Conservation (phyloP, 768 basidiomycete genomes). For the Boletus tomentosulus region DNA sequence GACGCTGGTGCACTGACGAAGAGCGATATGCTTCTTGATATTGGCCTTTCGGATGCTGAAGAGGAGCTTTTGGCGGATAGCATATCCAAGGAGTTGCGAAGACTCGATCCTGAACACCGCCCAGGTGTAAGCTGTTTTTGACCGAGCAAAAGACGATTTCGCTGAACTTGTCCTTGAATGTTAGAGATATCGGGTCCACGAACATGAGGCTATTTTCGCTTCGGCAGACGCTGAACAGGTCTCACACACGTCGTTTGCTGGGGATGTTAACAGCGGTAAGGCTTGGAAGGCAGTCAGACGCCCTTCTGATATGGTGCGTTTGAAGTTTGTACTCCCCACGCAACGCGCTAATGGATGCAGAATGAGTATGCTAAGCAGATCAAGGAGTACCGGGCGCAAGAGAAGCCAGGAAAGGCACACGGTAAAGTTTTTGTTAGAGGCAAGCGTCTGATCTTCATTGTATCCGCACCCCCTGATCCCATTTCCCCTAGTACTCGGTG, state of each 20-base stretch:
- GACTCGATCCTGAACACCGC: constrained; percentile 39
- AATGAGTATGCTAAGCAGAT: constrained; percentile 94
- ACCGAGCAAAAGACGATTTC: background rate
- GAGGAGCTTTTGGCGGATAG: constrained; percentile 61
- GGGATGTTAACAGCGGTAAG: constrained; percentile 74
- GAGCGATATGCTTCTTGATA: constrained; percentile 34
- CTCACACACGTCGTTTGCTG: constrained; percentile 65
- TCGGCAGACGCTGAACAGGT: constrained; percentile 69
- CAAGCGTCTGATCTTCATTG: constrained; percentile 26
- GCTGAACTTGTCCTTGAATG: constrained; percentile 3
- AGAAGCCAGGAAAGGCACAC: constrained; percentile 73
- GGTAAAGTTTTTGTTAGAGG: constrained; percentile 97
- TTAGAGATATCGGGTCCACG: constrained; percentile 79
- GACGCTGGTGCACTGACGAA: constrained; percentile 52
- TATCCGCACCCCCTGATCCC: background rate
- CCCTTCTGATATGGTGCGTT: constrained; percentile 89
- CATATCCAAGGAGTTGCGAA: constrained; percentile 70
- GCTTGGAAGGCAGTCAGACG: constrained; percentile 87
- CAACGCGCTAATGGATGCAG: constrained; percentile 37
- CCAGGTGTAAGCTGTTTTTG: constrained; percentile 19
- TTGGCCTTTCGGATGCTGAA: constrained; percentile 36
- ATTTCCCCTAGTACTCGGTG: constrained; percentile 57
- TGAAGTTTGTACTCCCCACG: background rate
- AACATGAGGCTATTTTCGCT: constrained; percentile 80
- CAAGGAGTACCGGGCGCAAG: constrained; percentile 70